Evolutionary conservation across 768 basidiomycete genomes (phyloP), one percentile per base, ranked within the genome.

Genomic region (Pisolithus albus): DNA sequence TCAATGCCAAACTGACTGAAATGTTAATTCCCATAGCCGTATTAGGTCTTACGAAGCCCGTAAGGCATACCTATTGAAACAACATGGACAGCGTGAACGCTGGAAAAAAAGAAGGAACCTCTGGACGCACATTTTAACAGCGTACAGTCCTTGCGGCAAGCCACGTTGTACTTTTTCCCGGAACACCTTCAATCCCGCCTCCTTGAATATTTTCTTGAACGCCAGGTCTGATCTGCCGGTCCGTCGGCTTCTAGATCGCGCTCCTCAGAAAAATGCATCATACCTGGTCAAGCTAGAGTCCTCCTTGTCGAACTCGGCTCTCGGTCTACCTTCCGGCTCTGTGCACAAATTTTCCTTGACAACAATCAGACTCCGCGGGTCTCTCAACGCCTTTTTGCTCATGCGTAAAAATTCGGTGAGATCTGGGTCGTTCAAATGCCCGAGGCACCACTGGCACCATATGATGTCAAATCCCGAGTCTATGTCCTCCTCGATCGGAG

Each of bases 401-500:
- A 83, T 74, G 57, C 75, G 71, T 57, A 97, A 75, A 70, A 97
- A 97, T 2, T 71, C 66, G 24, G 91, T 76, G 21, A 97, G 78
- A 64, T 95, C 88, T 7, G 64, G 61, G 63, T 94, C 83, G 50
- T 75, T 79, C 52, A 96, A 75, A 71, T 94, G 89, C 2, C 91
- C 89, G 15, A 97, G 76, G 71, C 94, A 95, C 95, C 95, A 98
- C 66, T 99, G 95, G 61, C 90, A 91, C 94, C 91, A 93, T 52
- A 95, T 79, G 49, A 93, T 79, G 67, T 99, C 95, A 68, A 92
- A 97, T 1, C 79, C 80, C 41, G 74, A 70, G 18, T 74, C 67
- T n/a, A 72, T 64, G 32, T 79, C 79, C 47, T 78, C 81, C 21
- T 77, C 77, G 38, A 74, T 78, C 37, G 77, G 73, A n/a, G 69